These are phyloP conservation scores for Heterobasidion annosum DNA, from an alignment of 1,284 basidiomycete genomes.

Conservation along the genomic window DNA sequence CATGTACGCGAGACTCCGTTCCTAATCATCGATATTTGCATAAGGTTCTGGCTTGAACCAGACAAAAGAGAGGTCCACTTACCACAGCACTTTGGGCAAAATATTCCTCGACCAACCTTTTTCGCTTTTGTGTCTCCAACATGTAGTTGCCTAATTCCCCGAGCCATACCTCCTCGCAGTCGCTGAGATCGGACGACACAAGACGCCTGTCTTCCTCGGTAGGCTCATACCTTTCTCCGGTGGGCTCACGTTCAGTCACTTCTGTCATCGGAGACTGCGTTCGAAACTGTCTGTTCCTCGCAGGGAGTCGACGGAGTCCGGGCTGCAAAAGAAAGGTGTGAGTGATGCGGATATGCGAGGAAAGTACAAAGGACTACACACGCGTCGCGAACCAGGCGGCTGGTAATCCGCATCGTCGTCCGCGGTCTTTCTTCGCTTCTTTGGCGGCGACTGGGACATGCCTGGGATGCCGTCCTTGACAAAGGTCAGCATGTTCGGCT, in stretches of 20 bases:
- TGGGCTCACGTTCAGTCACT: slow-evolving; percentile 21
- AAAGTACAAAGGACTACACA: slow-evolving; percentile 23
- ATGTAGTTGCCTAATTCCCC: slow-evolving; percentile 59
- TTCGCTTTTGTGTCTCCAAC: slow-evolving; percentile 61
- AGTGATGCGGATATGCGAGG: not conserved
- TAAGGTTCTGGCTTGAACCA: slow-evolving; percentile 4
- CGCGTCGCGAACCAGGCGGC: slow-evolving; percentile 42
- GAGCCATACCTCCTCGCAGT: slow-evolving; percentile 67
- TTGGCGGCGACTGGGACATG: slow-evolving; percentile 8
- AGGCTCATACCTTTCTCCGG: slow-evolving; percentile 23
- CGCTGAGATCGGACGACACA: slow-evolving; percentile 67
- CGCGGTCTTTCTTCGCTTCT: slow-evolving; percentile 41
- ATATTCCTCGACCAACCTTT: slow-evolving; percentile 60
- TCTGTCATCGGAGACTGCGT: slow-evolving; percentile 25
- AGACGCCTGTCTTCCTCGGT: slow-evolving; percentile 39
- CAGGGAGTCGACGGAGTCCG: slow-evolving; percentile 29
- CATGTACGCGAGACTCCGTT: slow-evolving; percentile 56
- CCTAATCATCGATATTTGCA: slow-evolving; percentile 28
- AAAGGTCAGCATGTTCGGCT: not conserved
- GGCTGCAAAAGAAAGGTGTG: slow-evolving; percentile 17
- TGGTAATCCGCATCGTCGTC: slow-evolving; percentile 48
- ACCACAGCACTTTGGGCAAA: slow-evolving; percentile 60
- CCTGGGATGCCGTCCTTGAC: slow-evolving; percentile 7
- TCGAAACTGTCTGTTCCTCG: slow-evolving; percentile 30
- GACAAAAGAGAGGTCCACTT: slow-evolving; percentile 16